phyloP scores from a whole-genome alignment of 2,329 filamentous ascomycete genomes.

The Knufia fluminis region DNA sequence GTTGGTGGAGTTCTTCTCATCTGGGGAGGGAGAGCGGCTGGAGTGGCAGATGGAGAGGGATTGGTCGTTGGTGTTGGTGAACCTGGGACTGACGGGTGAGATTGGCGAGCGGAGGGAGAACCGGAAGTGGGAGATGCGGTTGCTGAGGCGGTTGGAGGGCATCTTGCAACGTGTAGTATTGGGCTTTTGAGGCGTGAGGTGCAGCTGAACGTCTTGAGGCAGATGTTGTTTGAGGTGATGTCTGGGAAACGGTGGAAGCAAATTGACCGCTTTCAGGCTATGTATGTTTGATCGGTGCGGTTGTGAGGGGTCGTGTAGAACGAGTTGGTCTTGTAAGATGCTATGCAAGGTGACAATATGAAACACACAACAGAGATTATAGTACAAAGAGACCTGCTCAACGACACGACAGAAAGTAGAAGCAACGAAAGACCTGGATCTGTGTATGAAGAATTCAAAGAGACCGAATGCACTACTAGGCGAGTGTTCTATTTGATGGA shows the following conservation, averaged over 20 bases:
- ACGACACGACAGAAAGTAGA: not conserved
- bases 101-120: not conserved
- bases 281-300: not conserved
- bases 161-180: not conserved
- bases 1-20: constrained; percentile 11
- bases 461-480: not conserved
- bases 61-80: not conserved
- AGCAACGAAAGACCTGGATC: not conserved
- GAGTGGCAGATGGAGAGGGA: constrained; percentile 7
- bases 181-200: not conserved
- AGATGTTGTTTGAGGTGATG: not conserved
- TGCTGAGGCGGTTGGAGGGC: not conserved
- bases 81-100: not conserved
- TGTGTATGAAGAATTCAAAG: not conserved
- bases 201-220: not conserved
- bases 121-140: constrained; percentile 4
- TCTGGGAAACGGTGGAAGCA: not conserved
- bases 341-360: too few species aligned
- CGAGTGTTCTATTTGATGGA: not conserved
- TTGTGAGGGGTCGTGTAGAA: too few species aligned
- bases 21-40: constrained; percentile 8
- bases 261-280: not conserved
- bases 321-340: too few species aligned
- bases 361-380: not conserved
- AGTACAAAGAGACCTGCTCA: constrained; percentile 4